Evolutionary conservation across 2,329 filamentous ascomycete species (phyloP).

Genomic region (Ciborinia camelliae): DNA sequence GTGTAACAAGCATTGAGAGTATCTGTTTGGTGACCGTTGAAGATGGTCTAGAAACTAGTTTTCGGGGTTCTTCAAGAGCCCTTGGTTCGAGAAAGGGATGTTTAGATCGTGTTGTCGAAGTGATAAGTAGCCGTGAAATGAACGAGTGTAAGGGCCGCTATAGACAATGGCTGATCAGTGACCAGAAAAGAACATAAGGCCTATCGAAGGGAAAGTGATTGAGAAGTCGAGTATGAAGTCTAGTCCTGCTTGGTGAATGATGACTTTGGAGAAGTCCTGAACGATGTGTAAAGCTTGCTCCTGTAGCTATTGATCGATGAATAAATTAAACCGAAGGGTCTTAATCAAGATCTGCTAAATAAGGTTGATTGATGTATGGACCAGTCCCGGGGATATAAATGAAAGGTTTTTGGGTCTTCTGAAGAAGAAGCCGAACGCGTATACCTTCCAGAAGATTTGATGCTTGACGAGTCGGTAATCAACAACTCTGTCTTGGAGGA

Average conservation of each 20-base stretch:
- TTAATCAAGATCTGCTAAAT: slow-evolving; percentile 29
- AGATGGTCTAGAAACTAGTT: slow-evolving; percentile 7
- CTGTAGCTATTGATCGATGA: slow-evolving; percentile 26
- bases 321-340: slow-evolving; percentile 25
- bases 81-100: slow-evolving; percentile 11
- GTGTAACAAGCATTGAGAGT: slow-evolving; percentile 41
- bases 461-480: slow-evolving; percentile 9
- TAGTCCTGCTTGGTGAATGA: slow-evolving; percentile 20
- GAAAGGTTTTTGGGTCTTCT: slow-evolving; percentile 26
- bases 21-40: slow-evolving; percentile 25
- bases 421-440: slow-evolving; percentile 35
- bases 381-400: slow-evolving; percentile 30
- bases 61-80: slow-evolving; percentile 3
- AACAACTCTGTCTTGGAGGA: slow-evolving; percentile 21
- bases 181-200: slow-evolving; percentile 33
- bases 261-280: slow-evolving; percentile 22
- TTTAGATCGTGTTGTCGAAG: slow-evolving; percentile 4
- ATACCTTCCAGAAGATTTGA: slow-evolving; percentile 25
- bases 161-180: slow-evolving; percentile 32
- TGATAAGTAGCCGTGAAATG: slow-evolving; percentile 30
- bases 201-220: slow-evolving; percentile 29
- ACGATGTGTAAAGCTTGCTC: slow-evolving; percentile 25
- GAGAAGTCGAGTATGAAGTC: slow-evolving; percentile 20
- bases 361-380: slow-evolving; percentile 31
- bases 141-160: slow-evolving; percentile 35